Evolutionary conservation across 345 rosid genomes (phyloP).

Genomic region (Rubroshorea leprosula): DNA sequence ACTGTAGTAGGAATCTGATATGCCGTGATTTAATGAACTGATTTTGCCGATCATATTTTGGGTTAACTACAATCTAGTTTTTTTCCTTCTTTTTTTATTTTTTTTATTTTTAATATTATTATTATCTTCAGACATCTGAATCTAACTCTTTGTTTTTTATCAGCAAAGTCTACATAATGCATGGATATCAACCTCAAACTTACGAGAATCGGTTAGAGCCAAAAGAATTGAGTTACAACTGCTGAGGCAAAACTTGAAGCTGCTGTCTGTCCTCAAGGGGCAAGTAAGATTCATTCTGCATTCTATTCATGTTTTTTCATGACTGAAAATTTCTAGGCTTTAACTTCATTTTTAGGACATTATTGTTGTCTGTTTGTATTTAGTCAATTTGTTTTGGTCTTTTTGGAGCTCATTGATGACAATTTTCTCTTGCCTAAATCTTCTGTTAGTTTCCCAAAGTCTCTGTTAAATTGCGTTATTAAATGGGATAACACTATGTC

Average conservation of each 20-base stretch:
- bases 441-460: neutral
- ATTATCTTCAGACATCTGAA: neutral
- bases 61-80: neutral
- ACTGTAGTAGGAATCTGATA: neutral
- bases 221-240: slow-evolving; percentile 59
- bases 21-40: neutral
- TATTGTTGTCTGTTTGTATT: neutral
- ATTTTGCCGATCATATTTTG: neutral
- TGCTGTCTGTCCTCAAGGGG: slow-evolving; percentile 51
- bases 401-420: neutral
- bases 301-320: slow-evolving; percentile 17
- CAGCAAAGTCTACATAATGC: slow-evolving; percentile 70
- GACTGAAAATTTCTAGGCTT: neutral
- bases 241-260: slow-evolving; percentile 63
- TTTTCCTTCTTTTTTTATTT: neutral
- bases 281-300: slow-evolving; percentile 44
- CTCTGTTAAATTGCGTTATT: neutral
- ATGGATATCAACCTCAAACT: slow-evolving; percentile 43
- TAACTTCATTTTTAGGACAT: neutral
- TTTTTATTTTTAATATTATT: neutral
- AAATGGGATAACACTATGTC: neutral
- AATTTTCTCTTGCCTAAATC: neutral
- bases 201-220: slow-evolving; percentile 63
- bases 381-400: neutral
- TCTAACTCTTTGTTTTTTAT: slow-evolving; percentile 13